These are phyloP conservation scores for Venturia pyrina DNA, from an alignment of 2,329 filamentous ascomycete species.

Conservation along the genomic window DNA sequence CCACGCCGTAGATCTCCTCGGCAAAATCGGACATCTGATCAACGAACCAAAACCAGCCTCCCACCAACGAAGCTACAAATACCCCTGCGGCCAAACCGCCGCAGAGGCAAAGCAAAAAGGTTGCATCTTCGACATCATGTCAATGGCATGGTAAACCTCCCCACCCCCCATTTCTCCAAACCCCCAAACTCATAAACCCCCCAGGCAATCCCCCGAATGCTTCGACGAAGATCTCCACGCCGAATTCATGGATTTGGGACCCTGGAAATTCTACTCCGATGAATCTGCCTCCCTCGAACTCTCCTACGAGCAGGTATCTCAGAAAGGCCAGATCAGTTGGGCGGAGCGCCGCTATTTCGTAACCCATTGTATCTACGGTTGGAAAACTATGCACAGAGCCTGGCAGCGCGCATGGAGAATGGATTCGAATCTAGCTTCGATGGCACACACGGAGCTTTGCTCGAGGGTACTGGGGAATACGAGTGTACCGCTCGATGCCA, in stretches of 20 bases:
- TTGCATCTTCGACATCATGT: slow-evolving; percentile 12
- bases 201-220: slow-evolving; percentile 10
- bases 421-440: slow-evolving; percentile 10
- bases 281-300: neutral
- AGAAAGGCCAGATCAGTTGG: slow-evolving; percentile 9
- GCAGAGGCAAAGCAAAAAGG: slow-evolving; percentile 4
- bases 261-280: slow-evolving; percentile 11
- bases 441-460: slow-evolving; percentile 12
- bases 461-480: slow-evolving; percentile 11
- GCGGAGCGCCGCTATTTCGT: slow-evolving; percentile 9
- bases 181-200: neutral
- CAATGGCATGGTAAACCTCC: slow-evolving; percentile 7
- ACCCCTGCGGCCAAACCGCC: slow-evolving; percentile 10
- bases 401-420: slow-evolving; percentile 12
- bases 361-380: slow-evolving; percentile 9
- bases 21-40: slow-evolving; percentile 8
- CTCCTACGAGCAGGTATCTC: slow-evolving; percentile 3
- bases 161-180: neutral
- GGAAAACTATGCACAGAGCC: slow-evolving; percentile 12
- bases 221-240: slow-evolving; percentile 11
- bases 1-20: slow-evolving; percentile 10
- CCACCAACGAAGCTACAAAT: slow-evolving; percentile 10
- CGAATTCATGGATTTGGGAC: slow-evolving; percentile 9
- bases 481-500: slow-evolving; percentile 7
- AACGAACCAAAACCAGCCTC: slow-evolving; percentile 5